Evolutionary conservation across 352 stramenopile species (phyloP), one percentile per base, ranked within the genome.

Genomic region (Phytophthora uliginosa): DNA sequence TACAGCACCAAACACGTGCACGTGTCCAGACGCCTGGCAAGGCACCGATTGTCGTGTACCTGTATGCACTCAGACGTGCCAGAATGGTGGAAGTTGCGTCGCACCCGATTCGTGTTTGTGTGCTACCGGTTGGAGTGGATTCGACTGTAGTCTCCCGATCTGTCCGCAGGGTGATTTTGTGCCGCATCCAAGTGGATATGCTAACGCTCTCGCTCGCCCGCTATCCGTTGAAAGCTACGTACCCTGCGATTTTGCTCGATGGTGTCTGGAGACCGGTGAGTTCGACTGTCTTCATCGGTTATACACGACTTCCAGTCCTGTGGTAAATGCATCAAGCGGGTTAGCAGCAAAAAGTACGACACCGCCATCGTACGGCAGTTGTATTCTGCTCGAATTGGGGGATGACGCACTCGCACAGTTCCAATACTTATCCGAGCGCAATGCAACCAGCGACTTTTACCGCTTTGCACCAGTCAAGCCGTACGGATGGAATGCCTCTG

Each of bases 81-180:
- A 69, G 7, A 99, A 99, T 59, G 90, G 92, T 40, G 97, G 95
- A 15, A 82, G 65, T 7, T 99, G 98, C 73, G 81, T 98, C 7
- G 95, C 96, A 0, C 98, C 98, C 0, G 89, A 98, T 78, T 98
- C 98, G 40, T 99, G 98, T 71, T 74, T 94, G 48, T 99, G 98
- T 67, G 84, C 94, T n/a, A 79, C 90, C 5, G 90, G 92, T 4
- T 99, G 91, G 90, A 98, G 85, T 22, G 97, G 97, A 31, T 86
- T 95, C 63, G 97, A 99, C 79, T 99, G 98, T 68, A 87, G 74
- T 20, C 66, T 97, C 38, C 96, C 96, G 15, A 82, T 99, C 3
- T 99, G 96, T 64, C 66, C 89, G 1, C 97, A 99, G 71, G 97
- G 97, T n/a, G 91, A 92, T 73, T 99, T 99, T 66, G 80, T 95